Evolutionary conservation across 768 basidiomycete species (phyloP).

Genomic region (Mycena vulgaris): DNA sequence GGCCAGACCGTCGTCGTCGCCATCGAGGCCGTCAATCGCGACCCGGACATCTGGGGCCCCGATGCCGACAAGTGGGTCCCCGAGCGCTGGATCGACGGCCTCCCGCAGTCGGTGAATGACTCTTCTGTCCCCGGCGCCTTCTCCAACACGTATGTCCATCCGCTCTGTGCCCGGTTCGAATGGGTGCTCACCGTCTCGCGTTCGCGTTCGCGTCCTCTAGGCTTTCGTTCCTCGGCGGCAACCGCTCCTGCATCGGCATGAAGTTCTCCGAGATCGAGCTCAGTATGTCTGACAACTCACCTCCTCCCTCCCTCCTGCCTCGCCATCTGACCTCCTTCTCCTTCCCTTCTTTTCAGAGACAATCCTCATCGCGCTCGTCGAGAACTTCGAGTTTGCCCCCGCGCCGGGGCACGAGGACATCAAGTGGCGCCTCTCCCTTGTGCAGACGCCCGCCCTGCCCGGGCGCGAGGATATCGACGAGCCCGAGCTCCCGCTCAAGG

Average conservation of each 20-base stretch:
- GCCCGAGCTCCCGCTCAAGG: conserved; percentile 23
- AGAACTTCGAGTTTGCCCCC: conserved; percentile 23
- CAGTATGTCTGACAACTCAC: too few species aligned
- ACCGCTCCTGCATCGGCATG: conserved; percentile 26
- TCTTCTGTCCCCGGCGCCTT: conserved; percentile 13
- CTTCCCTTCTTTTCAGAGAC: conserved; percentile 7
- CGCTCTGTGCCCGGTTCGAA: not conserved
- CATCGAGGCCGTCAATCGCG: conserved; percentile 33
- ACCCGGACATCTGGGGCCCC: conserved; percentile 38
- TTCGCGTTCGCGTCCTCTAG: not conserved
- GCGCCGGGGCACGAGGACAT: conserved; percentile 19
- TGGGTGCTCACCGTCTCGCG: too few species aligned
- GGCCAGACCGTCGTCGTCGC: conserved; percentile 17
- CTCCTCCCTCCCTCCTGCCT: too few species aligned
- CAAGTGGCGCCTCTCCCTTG: conserved; percentile 25
- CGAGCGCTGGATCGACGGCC: conserved; percentile 35
- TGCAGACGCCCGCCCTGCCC: conserved; percentile 17
- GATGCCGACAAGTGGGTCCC: conserved; percentile 33
- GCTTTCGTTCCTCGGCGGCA: conserved; percentile 19
- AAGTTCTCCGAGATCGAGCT: conserved; percentile 19
- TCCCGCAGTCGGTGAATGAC: conserved; percentile 12
- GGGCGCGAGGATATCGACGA: conserved; percentile 16
- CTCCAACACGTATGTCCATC: conserved; percentile 15
- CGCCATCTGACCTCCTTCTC: not conserved
- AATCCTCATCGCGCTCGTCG: conserved; percentile 19